Base-by-base conservation (phyloP, 2,329 filamentous ascomycete genomes). In the Stachybotrys elegans region DNA sequence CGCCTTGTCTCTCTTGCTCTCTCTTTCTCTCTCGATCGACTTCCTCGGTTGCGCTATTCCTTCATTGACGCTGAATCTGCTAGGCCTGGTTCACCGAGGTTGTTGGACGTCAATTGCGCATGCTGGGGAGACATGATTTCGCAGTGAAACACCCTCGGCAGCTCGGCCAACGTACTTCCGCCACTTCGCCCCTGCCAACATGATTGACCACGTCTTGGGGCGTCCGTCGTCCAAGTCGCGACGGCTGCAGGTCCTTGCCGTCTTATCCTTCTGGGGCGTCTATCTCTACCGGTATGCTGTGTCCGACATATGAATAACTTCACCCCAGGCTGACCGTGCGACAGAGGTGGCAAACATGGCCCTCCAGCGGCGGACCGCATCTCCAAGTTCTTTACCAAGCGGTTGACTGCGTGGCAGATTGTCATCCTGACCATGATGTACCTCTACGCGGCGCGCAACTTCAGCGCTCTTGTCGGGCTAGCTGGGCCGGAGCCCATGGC, bases 401-500 rank as follows among this genome's bases (percentile, higher is more conserved):
- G 78, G 46, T 73, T 96, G 46, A 95, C 91, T 6, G 76, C 86
- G 54, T 97, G 93, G 90, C 93, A 95, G 66, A 88, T 85, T 2
- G 78, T 95, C 22, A 83, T 94, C 51, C 71, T 92, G 38, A 94
- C 91, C 35, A 84, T 96, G 66, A 79, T 96, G 40, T 94, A 90
- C 66, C 81, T 97, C 46, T 98, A 98, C 61, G 78, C 91, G 25
- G 83, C 87, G 23, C 86, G 91, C 46, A 97, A 98, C 68, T 94
- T 98, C 57, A 91, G 88, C 61, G 94, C 94, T 51, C 79, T 98
- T 5, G 79, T 95, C 46, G 88, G 90, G 4, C 79, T 98, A 42
- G 90, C 95, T 54, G 91, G 86, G 52, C 92, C 93, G 4, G 93
- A 98, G 57, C 93, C 93, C 17, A 76, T 98, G 59, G 86, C 91